phyloP scores from a whole-genome alignment of 805 yeast genomes.

The Barnettozyma californica region DNA sequence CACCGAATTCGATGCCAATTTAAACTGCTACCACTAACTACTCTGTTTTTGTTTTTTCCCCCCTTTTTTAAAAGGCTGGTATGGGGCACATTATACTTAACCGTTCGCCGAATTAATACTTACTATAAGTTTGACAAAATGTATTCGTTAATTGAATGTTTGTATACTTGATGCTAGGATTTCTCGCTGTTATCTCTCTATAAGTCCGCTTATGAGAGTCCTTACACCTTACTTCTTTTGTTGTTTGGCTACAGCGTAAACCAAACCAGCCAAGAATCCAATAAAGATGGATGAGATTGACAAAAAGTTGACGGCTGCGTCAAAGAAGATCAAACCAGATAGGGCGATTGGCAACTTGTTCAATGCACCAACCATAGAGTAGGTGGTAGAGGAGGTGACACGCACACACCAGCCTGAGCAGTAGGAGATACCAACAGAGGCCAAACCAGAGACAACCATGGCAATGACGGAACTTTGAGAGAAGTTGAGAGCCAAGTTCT shows the following conservation, averaged over 20 bases:
- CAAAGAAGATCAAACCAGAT: slow-evolving; percentile 91
- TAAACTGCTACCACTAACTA: too few relatives aligned
- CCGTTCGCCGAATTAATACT: too few relatives aligned
- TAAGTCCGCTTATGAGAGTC: neutral
- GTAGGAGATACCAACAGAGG: slow-evolving; percentile 95
- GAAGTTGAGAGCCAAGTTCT: slow-evolving; percentile 71
- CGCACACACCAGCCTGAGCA: slow-evolving; percentile 99
- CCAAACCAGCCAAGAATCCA: slow-evolving; percentile 94
- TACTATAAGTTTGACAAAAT: too few relatives aligned
- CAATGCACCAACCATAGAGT: slow-evolving; percentile 98
- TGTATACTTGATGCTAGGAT: neutral
- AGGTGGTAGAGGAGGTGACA: slow-evolving; percentile 96
- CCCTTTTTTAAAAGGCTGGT: too few relatives aligned
- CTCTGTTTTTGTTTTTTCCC: neutral
- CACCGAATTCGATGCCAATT: too few relatives aligned
- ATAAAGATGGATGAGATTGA: slow-evolving; percentile 85
- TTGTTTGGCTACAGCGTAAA: slow-evolving; percentile 91
- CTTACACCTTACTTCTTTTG: slow-evolving; percentile 39
- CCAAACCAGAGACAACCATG: slow-evolving; percentile 89
- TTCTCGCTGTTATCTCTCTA: neutral
- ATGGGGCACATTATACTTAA: too few relatives aligned
- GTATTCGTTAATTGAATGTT: neutral
- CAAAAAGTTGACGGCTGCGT: slow-evolving; percentile 90
- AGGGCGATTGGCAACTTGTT: slow-evolving; percentile 97
- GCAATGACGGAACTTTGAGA: slow-evolving; percentile 63